Base-by-base conservation (phyloP, 1,284 basidiomycete genomes). In the Trichosporon inkin region DNA sequence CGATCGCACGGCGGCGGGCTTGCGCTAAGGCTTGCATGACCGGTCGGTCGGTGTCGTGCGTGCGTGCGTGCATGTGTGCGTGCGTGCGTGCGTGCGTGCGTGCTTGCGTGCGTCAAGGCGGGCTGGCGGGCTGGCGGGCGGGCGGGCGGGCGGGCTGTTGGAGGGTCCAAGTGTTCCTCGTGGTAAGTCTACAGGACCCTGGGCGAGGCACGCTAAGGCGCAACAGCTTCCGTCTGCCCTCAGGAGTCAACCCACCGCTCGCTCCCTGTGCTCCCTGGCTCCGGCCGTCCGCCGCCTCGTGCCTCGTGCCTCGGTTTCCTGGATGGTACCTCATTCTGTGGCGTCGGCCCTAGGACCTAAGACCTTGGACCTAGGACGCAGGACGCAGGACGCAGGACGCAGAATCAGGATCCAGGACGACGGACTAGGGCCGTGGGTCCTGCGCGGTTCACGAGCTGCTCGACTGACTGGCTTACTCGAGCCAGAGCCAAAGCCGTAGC, bases 401-500 rank as follows among this genome's bases (percentile, higher is more conserved):
- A n/a, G n/a, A n/a, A n/a, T n/a, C n/a, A n/a, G n/a, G n/a, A n/a
- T n/a, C n/a, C n/a, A n/a, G n/a, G n/a, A n/a, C n/a, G n/a, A n/a
- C n/a, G n/a, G n/a, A n/a, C n/a, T n/a, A n/a, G n/a, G n/a, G n/a
- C n/a, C n/a, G n/a, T n/a, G n/a, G n/a, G n/a, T n/a, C n/a, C n/a
- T n/a, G n/a, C n/a, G n/a, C n/a, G n/a, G n/a, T n/a, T 47, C 41
- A 11, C 14, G 41, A 47, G 41, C 22, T 47, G 28, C 20, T 24
- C 41, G 11, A 47, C 20, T 22, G 20, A 20, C 28, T 20, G 20
- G 20, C 41, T 47, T 10, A 28, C 22, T 11, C 22, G 10, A 13
- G 41, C 41, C 41, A 47, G 41, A 47, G 41, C 41, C 41, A 47
- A 47, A 47, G 20, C 41, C 41, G 28, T 11, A 47, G 22, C 41